Evolutionary conservation across 352 stramenopile species (phyloP), one percentile per base, ranked within the genome.

Genomic region (Globisporangium abappressorium): DNA sequence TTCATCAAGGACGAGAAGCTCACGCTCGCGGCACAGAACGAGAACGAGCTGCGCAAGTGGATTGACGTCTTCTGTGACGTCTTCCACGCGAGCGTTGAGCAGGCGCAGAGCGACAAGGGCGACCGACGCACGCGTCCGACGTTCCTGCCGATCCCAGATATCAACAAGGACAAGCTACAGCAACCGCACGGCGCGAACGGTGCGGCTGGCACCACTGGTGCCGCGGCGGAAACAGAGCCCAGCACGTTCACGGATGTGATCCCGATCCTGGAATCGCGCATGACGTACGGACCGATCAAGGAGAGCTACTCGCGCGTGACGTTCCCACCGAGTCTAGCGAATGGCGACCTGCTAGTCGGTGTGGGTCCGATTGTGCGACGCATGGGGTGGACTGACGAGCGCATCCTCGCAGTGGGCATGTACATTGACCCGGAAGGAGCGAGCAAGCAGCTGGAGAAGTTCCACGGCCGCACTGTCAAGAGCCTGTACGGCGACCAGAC

Each of bases 1-100:
- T 91, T 91, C 53, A 87, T 94, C 64, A 85, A 86, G 56, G 82
- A 92, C 69, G 84, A 89, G 36, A 94, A 94, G 75, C 77, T 92
- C 63, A 90, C 83, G 58, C 72, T 94, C 43, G 84, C 84, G 0
- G 86, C 86, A 5, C 76, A 79, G n/a, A 91, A 77, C n/a, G 84
- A 91, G 57, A 69, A 77, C 20, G 84, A 93, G 65, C 70, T 83
- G 20, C 81, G 85, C 51, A 82, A 86, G 69, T 94, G 86, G 86
- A 87, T 94, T 57, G 84, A 94, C 65, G 79, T 89, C 36, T 91
- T 93, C 57, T 87, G 77, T 38, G 83, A 91, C 58, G 75, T 89
- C 3, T 93, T 91, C 70, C 82, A 91, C 64, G 85, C 83, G 24
- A 93, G 80, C 55, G 78, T 93, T 38, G 85, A 93, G 62, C 81